Conservation (phyloP, 1,284 basidiomycete species). For the Phellinidium pouzarii region DNA sequence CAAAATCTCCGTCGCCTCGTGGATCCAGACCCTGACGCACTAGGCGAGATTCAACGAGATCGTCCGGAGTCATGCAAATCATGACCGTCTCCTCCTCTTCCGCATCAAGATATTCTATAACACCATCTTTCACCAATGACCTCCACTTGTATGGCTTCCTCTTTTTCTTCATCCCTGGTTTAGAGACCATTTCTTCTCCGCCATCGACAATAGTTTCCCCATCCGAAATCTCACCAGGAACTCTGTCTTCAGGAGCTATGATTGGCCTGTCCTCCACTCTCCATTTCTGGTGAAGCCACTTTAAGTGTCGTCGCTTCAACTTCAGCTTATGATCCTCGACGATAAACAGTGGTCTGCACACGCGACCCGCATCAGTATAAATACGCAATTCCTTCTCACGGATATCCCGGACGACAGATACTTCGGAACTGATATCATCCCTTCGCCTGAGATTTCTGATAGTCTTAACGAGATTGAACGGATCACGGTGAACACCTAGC, state of each 20-base stretch:
- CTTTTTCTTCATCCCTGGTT: conserved; percentile 11
- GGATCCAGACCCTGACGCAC: conserved; percentile 58
- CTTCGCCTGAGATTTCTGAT: conserved; percentile 89
- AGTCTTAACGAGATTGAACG: conserved; percentile 87
- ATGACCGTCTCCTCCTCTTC: conserved; percentile 99
- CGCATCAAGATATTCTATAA: conserved; percentile 94
- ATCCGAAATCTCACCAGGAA: neutral
- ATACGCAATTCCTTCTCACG: conserved; percentile 91
- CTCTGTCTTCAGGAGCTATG: neutral
- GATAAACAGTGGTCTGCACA: conserved; percentile 95
- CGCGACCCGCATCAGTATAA: conserved; percentile 95
- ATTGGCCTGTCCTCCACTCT: conserved; percentile 16
- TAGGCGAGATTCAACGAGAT: conserved; percentile 79
- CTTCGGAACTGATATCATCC: conserved; percentile 94
- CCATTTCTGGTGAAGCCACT: conserved; percentile 55
- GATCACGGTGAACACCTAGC: conserved; percentile 99
- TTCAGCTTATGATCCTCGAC: conserved; percentile 87
- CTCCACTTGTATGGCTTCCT: conserved; percentile 69
- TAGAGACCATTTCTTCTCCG: neutral
- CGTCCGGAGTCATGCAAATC: conserved; percentile 98
- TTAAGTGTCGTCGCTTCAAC: conserved; percentile 81
- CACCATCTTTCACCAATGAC: conserved; percentile 78
- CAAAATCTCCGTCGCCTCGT: conserved; percentile 62
- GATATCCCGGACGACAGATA: conserved; percentile 96
- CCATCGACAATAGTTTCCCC: neutral